A percentile compares a stretch with the other conserved stretches of the same genome.
Evolutionary conservation across 225 moss, liverwort and hornwort genomes (phyloP).

Genomic region (Pseudoscleropodium purum): DNA sequence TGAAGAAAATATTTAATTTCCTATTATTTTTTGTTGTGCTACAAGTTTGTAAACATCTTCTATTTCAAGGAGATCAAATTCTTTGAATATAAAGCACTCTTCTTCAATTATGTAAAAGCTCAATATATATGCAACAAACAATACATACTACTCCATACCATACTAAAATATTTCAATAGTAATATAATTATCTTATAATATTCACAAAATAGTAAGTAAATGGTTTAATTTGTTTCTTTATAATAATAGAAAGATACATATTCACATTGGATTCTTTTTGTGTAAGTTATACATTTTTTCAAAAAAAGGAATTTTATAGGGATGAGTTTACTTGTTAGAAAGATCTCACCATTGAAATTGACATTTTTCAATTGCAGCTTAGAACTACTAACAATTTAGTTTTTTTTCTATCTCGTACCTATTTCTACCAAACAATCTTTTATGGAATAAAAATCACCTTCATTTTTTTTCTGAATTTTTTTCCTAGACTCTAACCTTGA

Average conservation of each 20-base stretch:
- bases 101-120: fast-evolving
- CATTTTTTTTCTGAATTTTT: too few species aligned
- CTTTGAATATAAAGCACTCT: neutral
- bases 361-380: too few species aligned
- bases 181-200: neutral
- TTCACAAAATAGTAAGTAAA: neutral
- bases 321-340: neutral
- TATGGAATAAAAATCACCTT: too few species aligned
- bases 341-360: neutral
- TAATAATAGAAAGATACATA: too few species aligned
- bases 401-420: too few species aligned
- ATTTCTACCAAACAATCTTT: too few species aligned
- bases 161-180: neutral
- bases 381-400: too few species aligned
- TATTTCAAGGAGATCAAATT: neutral
- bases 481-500: too few species aligned
- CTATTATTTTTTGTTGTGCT: neutral
- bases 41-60: neutral
- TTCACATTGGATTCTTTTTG: too few species aligned
- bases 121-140: neutral
- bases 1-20: neutral
- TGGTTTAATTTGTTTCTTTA: neutral
- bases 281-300: too few species aligned
- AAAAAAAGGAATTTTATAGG: too few species aligned
- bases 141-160: neutral